Base-by-base conservation (phyloP, 495 filamentous ascomycete genomes). In the Sphaerosporella brunnea region DNA sequence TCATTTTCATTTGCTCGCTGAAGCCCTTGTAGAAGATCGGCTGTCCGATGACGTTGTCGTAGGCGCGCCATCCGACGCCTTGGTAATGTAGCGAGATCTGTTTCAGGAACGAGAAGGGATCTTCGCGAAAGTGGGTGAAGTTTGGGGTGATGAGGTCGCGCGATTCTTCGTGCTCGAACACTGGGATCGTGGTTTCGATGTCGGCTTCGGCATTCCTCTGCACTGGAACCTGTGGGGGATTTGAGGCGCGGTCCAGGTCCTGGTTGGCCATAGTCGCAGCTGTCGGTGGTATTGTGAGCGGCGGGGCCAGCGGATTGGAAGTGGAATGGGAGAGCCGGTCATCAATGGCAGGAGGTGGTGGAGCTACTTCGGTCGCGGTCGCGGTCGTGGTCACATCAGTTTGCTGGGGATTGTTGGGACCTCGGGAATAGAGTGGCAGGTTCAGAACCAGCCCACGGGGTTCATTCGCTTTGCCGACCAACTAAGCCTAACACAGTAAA, bases 21-120 rank as follows among this genome's bases (percentile, higher is more conserved):
- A 93, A 97, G 15, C 90, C 90, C 4, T 78, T 65, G 62, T 95
- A 96, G 69, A 86, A 96, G 28, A 95, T 79, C 0, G 84, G 82
- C 62, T 93, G 88, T 10, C 90, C 90, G 53, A 95, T 75, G 51
- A 84, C 71, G 45, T 81, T 68, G 62, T 95, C 84, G 68, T 97
- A 97, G 50, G 80, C 80, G 45, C 90, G 77, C 90, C 90, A 97
- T 46, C 84, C 86, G 2, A 79, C 79, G 44, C 90, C 90, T 3
- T 80, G 84, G 52, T 94, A 79, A 63, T 95, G 82, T 36, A 92
- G 68, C 46, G 78, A 83, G 50, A 96, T 79, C 68, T 97, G 88
- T 48, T 86, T 81, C 25, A 97, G 75, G 64, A 94, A 95, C 48
- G 84, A 80, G 58, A 78, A 63, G 13, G 74, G 78, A 34, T 74